These are phyloP conservation scores for Sporothrix globosa DNA, from an alignment of 2,329 filamentous ascomycete species.

Conservation along the genomic window DNA sequence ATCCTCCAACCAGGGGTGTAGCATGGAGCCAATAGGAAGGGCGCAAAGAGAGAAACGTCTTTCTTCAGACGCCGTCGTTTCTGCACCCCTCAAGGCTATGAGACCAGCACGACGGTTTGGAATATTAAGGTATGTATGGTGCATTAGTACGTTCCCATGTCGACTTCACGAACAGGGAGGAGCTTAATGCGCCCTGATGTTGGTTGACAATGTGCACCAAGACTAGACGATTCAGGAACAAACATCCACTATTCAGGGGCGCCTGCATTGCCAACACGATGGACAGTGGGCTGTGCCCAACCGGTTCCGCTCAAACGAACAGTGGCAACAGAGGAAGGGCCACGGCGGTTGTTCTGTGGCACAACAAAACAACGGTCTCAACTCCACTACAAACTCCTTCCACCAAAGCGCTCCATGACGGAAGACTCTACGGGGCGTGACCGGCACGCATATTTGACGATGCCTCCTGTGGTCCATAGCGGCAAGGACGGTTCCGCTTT, in stretches of 20 bases:
- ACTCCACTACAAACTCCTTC: neutral
- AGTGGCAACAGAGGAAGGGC: neutral
- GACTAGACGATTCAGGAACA: slow-evolving; percentile 15
- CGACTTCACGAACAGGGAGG: slow-evolving; percentile 8
- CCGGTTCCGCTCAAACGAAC: slow-evolving; percentile 20
- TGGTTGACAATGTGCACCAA: slow-evolving; percentile 8
- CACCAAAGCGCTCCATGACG: neutral
- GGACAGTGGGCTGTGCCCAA: slow-evolving; percentile 23
- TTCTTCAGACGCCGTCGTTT: slow-evolving; percentile 27
- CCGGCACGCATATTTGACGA: neutral
- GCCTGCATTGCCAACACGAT: slow-evolving; percentile 28
- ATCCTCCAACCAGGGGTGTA: slow-evolving; percentile 21
- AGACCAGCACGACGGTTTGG: slow-evolving; percentile 6
- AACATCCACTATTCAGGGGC: slow-evolving; percentile 31
- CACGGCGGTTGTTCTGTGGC: neutral
- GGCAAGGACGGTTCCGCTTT: slow-evolving; percentile 5
- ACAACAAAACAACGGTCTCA: neutral
- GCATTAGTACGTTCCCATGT: neutral
- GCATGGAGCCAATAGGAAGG: slow-evolving; percentile 17
- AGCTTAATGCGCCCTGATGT: slow-evolving; percentile 21
- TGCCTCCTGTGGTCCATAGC: neutral
- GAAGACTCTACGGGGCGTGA: neutral
- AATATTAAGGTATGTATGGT: slow-evolving; percentile 4
- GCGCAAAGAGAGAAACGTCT: neutral
- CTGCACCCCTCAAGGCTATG: slow-evolving; percentile 15